Percentiles rank a stretch among this genome's conserved stretches.
Conservation (phyloP, 176 grass and related monocot genomes). For the Oropetium thomaeum region DNA sequence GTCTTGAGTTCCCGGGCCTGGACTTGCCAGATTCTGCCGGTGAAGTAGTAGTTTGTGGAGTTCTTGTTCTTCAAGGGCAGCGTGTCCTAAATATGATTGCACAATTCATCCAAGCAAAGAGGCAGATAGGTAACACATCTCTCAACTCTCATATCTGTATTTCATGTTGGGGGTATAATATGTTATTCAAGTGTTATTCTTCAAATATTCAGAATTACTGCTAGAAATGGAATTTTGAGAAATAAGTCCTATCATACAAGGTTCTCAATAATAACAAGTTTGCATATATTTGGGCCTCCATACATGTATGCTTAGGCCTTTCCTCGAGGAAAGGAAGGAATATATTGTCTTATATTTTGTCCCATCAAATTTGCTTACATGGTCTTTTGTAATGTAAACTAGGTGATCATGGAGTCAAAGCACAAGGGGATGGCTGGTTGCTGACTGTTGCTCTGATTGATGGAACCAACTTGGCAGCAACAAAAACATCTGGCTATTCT, state of each 20-base stretch:
- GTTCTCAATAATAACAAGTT: not conserved
- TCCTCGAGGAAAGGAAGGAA: not conserved
- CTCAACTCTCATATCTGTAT: constrained; percentile 23
- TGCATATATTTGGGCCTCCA: not conserved
- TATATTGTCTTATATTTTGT: not conserved
- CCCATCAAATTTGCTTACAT: constrained; percentile 3
- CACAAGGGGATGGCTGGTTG: constrained; percentile 89
- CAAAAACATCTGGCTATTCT: constrained; percentile 68
- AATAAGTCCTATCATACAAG: not conserved
- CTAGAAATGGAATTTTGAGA: constrained; percentile 4
- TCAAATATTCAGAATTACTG: constrained; percentile 3
- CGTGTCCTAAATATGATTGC: constrained; percentile 75
- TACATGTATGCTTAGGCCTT: not conserved
- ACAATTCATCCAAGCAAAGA: constrained; percentile 71
- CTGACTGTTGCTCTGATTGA: constrained; percentile 87
- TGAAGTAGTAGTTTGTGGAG: constrained; percentile 80
- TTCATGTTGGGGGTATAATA: not conserved
- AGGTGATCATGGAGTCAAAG: constrained; percentile 81
- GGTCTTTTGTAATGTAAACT: constrained; percentile 36
- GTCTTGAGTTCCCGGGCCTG: constrained; percentile 84
- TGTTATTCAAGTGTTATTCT: constrained; percentile 18
- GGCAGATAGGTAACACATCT: constrained; percentile 67
- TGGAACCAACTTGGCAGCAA: constrained; percentile 64
- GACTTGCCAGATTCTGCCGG: constrained; percentile 89
- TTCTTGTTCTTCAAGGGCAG: constrained; percentile 90